Evolutionary conservation across 148 eudicot species (phyloP), one percentile per base, ranked within the genome.

Genomic region (Polygonum aviculare): DNA sequence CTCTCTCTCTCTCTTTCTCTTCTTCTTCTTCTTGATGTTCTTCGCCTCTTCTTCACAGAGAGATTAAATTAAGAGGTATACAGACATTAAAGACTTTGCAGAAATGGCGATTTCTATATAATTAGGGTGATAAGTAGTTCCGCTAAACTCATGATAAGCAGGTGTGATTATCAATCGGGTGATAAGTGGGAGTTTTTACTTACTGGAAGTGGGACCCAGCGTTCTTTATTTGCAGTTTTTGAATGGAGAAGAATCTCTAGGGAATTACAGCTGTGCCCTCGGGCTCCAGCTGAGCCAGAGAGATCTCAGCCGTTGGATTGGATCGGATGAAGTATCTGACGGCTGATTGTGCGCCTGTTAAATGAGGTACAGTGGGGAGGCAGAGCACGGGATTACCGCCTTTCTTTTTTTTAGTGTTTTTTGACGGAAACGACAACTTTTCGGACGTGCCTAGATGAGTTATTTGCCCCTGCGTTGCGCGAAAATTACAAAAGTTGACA

Each of bases 251-350:
- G 72, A 67, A 67, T 36, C 72, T 67, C 72, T 67, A 41, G 38
- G 16, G 72, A 67, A 67, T 67, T 67, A 67, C 72, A 67, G 72
- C 72, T 67, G 72, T 67, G 45, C 72, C 72, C 72, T 67, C 44
- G 2, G n/a, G 65, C 35, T 59, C 65, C 65, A 59, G 36, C 65
- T 26, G 35, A 59, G 65, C 35, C 4, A 59, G 14, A 14, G 45
- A 67, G 36, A 4, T 36, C 16, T 67, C 44, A 67, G 3, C 72
- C 72, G 72, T 67, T 36, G 44, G 72, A 67, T 67, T 33, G 44
- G 21, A 38, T 67, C 44, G 19, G 16, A 35, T 15, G 6, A 6
- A 15, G 4, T 5, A 67, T 67, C 72, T 4, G 39, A 67, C 72
- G 41, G 72, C 5, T 8, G 45, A 67, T 35, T 67, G 9, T 15